Conservation (phyloP, 2,329 filamentous ascomycete genomes). For the Penicillium thymicola region DNA sequence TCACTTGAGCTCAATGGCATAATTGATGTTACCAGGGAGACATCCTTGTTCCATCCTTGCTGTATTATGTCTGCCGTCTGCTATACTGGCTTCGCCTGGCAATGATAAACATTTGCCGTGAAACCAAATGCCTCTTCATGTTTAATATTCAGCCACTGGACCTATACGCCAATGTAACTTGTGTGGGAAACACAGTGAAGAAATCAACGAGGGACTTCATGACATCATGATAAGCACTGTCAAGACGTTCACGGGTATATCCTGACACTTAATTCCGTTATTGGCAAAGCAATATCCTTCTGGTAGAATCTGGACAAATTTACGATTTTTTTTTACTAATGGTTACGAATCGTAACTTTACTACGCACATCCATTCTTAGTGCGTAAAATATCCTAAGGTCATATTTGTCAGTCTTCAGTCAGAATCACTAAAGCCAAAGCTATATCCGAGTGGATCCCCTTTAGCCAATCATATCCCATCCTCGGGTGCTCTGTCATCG, state of each 20-base stretch:
- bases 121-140: background rate
- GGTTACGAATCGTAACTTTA: background rate
- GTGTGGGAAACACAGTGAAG: background rate
- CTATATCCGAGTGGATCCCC: constrained; percentile 13
- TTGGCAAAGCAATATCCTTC: background rate
- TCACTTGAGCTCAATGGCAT: background rate
- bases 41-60: background rate
- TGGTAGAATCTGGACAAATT: background rate
- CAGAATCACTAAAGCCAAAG: constrained; percentile 28
- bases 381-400: background rate
- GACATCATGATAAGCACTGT: constrained; percentile 2
- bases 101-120: background rate
- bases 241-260: background rate
- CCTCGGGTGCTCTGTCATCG: constrained; percentile 22
- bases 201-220: background rate
- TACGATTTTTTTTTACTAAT: background rate
- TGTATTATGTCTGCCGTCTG: background rate
- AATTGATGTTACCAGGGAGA: background rate
- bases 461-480: constrained; percentile 13
- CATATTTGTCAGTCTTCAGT: constrained; percentile 36
- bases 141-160: background rate
- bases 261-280: background rate
- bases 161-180: background rate
- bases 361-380: background rate
- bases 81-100: background rate